Percentiles rank a stretch among this genome's conserved stretches.
phyloP scores from a whole-genome alignment of 306 rosid genomes.

The Nissolia schottii region DNA sequence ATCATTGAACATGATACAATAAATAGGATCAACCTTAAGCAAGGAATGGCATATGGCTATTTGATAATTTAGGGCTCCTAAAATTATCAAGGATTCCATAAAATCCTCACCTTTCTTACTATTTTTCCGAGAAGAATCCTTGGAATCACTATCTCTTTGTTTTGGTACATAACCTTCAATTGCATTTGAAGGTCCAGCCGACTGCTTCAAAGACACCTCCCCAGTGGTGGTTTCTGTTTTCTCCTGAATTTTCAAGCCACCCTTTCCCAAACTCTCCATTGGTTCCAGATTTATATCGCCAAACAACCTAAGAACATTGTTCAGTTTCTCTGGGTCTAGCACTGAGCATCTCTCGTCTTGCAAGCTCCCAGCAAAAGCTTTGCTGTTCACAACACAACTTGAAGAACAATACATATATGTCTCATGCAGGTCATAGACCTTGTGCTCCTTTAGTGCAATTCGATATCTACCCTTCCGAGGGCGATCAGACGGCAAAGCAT shows the following conservation, averaged over 20 bases:
- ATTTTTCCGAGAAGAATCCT: slow-evolving; percentile 36
- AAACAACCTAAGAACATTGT: slow-evolving; percentile 47
- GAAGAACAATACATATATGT: slow-evolving; percentile 77
- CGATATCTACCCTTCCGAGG: slow-evolving; percentile 67
- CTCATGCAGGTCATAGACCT: slow-evolving; percentile 76
- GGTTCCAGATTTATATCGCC: slow-evolving; percentile 35
- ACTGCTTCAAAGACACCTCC: slow-evolving; percentile 53
- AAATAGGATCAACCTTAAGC: neutral
- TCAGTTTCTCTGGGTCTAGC: slow-evolving; percentile 50
- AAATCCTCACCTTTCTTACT: slow-evolving; percentile 51
- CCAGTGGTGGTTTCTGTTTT: slow-evolving; percentile 39
- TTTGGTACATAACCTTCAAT: slow-evolving; percentile 90
- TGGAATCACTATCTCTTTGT: slow-evolving; percentile 32
- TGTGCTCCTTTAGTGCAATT: slow-evolving; percentile 77
- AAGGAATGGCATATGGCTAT: slow-evolving; percentile 8
- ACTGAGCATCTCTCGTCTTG: slow-evolving; percentile 55
- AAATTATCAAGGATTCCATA: neutral
- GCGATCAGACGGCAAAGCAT: slow-evolving; percentile 49
- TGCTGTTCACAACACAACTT: slow-evolving; percentile 58
- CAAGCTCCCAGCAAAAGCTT: slow-evolving; percentile 57
- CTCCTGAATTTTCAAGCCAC: slow-evolving; percentile 63
- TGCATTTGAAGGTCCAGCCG: slow-evolving; percentile 91
- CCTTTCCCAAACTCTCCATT: slow-evolving; percentile 36
- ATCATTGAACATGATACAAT: slow-evolving; percentile 7
- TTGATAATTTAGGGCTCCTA: neutral